Evolutionary conservation across 2,329 filamentous ascomycete genomes (phyloP).

Genomic region (Furcasterigmium furcatum): DNA sequence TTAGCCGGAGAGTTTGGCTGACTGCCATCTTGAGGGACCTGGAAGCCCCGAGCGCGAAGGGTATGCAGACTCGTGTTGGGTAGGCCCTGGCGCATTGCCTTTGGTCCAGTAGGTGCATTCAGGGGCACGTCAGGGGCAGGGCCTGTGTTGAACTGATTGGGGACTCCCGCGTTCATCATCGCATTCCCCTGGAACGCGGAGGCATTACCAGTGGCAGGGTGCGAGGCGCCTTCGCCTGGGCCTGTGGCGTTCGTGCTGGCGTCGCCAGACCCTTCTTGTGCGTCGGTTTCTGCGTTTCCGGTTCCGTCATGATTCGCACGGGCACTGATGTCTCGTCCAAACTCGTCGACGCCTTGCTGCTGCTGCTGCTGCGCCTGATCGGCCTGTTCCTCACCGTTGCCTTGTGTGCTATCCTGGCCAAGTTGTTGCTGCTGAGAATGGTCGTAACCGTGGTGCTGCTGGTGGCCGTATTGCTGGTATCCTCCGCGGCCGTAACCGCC

Average conservation of each 20-base stretch:
- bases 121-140: constrained; percentile 44
- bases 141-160: constrained; percentile 15
- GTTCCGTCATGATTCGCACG: constrained; percentile 16
- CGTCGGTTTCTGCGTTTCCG: constrained; percentile 14
- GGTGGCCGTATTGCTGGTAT: constrained; percentile 37
- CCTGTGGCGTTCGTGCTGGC: not conserved
- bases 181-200: constrained; percentile 15
- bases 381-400: constrained; percentile 3
- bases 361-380: constrained; percentile 13
- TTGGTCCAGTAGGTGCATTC: constrained; percentile 86
- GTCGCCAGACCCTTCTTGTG: constrained; percentile 6
- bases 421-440: constrained; percentile 22
- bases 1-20: constrained; percentile 16
- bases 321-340: constrained; percentile 29
- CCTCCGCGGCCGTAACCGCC: constrained; percentile 55
- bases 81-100: constrained; percentile 87
- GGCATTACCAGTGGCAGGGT: constrained; percentile 16
- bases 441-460: constrained; percentile 23
- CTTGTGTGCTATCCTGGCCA: not conserved
- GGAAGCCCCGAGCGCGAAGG: constrained; percentile 51
- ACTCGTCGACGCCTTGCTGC: constrained; percentile 33
- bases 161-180: constrained; percentile 5
- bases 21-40: constrained; percentile 33
- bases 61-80: constrained; percentile 77
- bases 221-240: constrained; percentile 18